These are phyloP conservation scores for Flueggea neowawraea DNA, from an alignment of 441 rosid species.

Conservation along the genomic window DNA sequence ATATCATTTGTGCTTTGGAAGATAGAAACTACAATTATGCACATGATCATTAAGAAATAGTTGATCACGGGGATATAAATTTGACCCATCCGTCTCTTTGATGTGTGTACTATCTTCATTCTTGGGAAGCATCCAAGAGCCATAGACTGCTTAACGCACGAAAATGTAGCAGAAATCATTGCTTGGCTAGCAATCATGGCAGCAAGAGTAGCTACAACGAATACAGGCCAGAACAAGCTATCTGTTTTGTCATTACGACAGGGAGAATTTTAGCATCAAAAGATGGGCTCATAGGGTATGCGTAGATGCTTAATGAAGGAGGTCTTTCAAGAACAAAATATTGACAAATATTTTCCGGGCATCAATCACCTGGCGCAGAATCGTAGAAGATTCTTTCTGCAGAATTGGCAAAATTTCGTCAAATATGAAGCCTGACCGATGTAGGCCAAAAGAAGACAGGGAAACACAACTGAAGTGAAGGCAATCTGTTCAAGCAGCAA, in stretches of 20 bases:
- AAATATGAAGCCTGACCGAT: constrained; percentile 95
- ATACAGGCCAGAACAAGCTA: constrained; percentile 87
- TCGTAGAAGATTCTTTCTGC: constrained; percentile 72
- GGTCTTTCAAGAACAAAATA: constrained; percentile 4
- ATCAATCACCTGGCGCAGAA: constrained; percentile 78
- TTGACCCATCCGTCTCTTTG: constrained; percentile 84
- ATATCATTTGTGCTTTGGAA: constrained; percentile 85
- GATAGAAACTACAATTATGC: constrained; percentile 78
- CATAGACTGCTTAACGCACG: constrained; percentile 94
- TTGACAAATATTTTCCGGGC: neutral
- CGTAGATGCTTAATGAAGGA: neutral
- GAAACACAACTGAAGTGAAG: constrained; percentile 82
- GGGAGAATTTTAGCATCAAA: constrained; percentile 17
- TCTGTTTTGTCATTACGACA: constrained; percentile 37
- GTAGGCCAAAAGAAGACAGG: constrained; percentile 93
- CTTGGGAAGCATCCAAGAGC: constrained; percentile 98
- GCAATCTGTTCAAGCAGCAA: constrained; percentile 52
- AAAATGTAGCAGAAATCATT: constrained; percentile 99
- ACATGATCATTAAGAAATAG: constrained; percentile 93
- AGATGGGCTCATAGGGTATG: neutral
- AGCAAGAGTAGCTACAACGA: constrained; percentile 75
- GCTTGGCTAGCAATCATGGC: constrained; percentile 99
- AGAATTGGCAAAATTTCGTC: constrained; percentile 58
- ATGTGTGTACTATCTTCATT: constrained; percentile 93
- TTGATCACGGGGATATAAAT: constrained; percentile 88